Percentiles rank a stretch among this genome's conserved stretches.
Conservation (phyloP, 202 grass and related monocot genomes). For the Zoysia matrella region DNA sequence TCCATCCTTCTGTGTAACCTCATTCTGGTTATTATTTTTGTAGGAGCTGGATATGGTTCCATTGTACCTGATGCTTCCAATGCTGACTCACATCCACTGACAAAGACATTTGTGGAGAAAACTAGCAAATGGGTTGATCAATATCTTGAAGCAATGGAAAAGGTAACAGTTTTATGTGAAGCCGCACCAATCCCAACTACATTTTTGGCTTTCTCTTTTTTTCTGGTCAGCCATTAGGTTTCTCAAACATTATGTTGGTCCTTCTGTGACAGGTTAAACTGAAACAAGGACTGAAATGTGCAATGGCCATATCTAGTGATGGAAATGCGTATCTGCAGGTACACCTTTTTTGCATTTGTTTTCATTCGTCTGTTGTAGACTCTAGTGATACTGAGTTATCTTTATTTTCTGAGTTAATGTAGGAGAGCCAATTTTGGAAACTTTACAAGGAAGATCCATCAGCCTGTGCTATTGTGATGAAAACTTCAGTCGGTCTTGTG, state of each 20-base stretch:
- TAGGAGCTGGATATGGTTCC: conserved; percentile 43
- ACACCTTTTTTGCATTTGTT: conserved; percentile 22
- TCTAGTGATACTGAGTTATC: background rate
- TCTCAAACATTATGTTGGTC: background rate
- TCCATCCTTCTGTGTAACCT: background rate
- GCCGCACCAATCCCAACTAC: background rate
- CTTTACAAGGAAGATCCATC: conserved; percentile 89
- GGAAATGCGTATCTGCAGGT: conserved; percentile 97
- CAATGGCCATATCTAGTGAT: conserved; percentile 86
- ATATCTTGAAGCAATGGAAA: conserved; percentile 98
- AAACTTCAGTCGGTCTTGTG: conserved; percentile 91
- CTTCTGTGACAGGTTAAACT: conserved; percentile 73
- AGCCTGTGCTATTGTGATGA: conserved; percentile 88
- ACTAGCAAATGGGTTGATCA: conserved; percentile 72
- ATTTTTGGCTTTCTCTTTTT: conserved; percentile 11
- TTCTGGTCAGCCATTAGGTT: conserved; percentile 8
- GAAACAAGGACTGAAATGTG: conserved; percentile 94
- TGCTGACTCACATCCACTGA: too few relatives aligned
- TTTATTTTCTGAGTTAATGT: conserved; percentile 39
- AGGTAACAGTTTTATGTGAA: conserved; percentile 52
- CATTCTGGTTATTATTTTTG: conserved; percentile 38
- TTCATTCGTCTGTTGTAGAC: background rate
- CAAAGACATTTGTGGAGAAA: conserved; percentile 46
- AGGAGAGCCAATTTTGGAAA: conserved; percentile 56
- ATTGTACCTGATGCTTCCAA: too few relatives aligned